Conservation (phyloP, 108 stramenopile genomes). For the Cyclotella kingstonii region DNA sequence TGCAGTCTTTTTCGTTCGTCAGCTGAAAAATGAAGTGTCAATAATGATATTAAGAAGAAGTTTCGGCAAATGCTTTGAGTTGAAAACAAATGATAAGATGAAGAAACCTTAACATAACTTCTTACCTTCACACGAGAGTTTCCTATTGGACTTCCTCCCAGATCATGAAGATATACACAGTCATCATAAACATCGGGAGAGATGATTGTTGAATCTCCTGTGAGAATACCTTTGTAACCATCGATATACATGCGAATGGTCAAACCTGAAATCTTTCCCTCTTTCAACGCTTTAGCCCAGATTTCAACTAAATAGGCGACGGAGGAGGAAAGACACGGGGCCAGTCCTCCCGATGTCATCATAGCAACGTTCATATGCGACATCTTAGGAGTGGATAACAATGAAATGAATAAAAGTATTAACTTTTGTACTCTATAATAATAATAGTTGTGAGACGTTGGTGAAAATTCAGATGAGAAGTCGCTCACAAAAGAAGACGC, state of each 20-base stretch:
- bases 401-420: background rate
- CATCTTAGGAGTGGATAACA: background rate
- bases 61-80: too few relatives aligned
- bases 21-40: slow-evolving; percentile 41
- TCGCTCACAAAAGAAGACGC: too few relatives aligned
- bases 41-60: too few relatives aligned
- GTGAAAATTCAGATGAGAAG: too few relatives aligned
- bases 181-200: slow-evolving; percentile 56
- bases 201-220: slow-evolving; percentile 76
- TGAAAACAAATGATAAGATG: background rate
- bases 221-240: slow-evolving; percentile 88
- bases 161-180: slow-evolving; percentile 59
- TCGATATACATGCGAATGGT: slow-evolving; percentile 81
- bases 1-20: slow-evolving; percentile 86
- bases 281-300: slow-evolving; percentile 72
- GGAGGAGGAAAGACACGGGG: slow-evolving; percentile 81
- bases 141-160: slow-evolving; percentile 89
- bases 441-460: too few relatives aligned
- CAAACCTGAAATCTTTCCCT: slow-evolving; percentile 71
- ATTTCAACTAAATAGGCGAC: slow-evolving; percentile 73
- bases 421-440: background rate
- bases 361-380: slow-evolving; percentile 84
- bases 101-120: background rate
- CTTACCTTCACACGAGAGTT: slow-evolving; percentile 92
- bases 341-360: slow-evolving; percentile 88